Base-by-base conservation (phyloP, 1,284 basidiomycete genomes). In the Sparassis latifolia region DNA sequence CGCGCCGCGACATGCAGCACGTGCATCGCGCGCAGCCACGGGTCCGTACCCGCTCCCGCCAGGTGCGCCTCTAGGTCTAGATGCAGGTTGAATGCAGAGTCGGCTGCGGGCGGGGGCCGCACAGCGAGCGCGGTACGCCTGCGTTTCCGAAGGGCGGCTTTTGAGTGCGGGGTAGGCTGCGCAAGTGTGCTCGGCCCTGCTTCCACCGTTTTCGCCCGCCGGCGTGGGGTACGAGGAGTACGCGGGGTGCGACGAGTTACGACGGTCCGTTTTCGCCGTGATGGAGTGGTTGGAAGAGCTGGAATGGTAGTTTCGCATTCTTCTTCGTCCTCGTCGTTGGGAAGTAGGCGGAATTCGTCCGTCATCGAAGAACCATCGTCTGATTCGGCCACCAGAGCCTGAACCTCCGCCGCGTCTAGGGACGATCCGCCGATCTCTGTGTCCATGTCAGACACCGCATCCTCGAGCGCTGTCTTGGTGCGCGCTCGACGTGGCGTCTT, bases 1-100 rank as follows among this genome's bases (percentile, higher is more conserved):
- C 96, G 84, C 43, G 92, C 89, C 2, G 92, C 92, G 7, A 99
- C 96, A 65, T 99, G 97, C 43, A 99, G 69, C 5, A 92, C 80
- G 61, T 92, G 84, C 81, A 94, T 87, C 3, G 90, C 86, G 10
- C 91, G 77, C 49, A 91, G 66, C 80, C 88, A 94, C 1, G 91
- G 85, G 58, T 96, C 88, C 35, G 71, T 66, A 2, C 85, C 84
- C 31, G 89, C 67, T 47, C 74, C 69, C 47, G 28, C 51, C 29
- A 48, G 54, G 39, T 51, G 49, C 41, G 49, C 44, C 2, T 54
- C 52, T 9, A 54, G 50, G 20, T 69, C 66, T 33, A 78, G 54
- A 6, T 65, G 65, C 47, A 54, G 54, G 56, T 73, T 72, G 49
- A 72, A 59, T 39, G 59, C 49, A 52, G 59, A 39, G 54, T 56